Evolutionary conservation across 495 filamentous ascomycete species (phyloP).

Genomic region (Penicillium paradoxum): DNA sequence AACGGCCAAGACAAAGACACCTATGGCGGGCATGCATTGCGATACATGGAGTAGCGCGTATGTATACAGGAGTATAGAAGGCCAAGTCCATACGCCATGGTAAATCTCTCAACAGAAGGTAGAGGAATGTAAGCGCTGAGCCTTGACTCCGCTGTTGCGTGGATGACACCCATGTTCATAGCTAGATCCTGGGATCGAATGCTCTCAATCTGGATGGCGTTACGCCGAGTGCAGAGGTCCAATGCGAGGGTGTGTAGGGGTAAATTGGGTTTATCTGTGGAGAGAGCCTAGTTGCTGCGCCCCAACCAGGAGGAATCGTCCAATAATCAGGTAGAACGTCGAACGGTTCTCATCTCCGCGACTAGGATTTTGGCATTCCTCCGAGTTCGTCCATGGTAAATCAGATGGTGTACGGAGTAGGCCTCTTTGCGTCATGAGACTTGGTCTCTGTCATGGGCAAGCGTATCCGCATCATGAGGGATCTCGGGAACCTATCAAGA

Average conservation of each 20-base stretch:
- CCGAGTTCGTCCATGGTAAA: not conserved
- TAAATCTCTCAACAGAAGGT: not conserved
- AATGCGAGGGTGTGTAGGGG: not conserved
- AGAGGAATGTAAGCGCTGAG: slow-evolving; percentile 9
- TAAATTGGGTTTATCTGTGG: not conserved
- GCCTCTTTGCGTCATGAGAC: not conserved
- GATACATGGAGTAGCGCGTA: not conserved
- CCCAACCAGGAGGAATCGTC: not conserved
- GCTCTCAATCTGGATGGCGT: not conserved
- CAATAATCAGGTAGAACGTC: not conserved
- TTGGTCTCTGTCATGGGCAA: not conserved
- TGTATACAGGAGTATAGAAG: not conserved
- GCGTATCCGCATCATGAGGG: not conserved
- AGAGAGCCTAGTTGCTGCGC: not conserved
- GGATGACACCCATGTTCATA: not conserved
- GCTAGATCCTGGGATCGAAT: not conserved
- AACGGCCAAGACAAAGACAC: no score
- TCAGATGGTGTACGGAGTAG: not conserved
- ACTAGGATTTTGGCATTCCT: not conserved
- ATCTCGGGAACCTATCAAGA: not conserved
- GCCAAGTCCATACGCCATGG: not conserved
- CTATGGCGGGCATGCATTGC: no score
- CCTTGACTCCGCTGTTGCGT: not conserved
- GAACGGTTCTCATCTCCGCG: not conserved
- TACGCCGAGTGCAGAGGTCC: not conserved